These are phyloP conservation scores for Lenwebbia sp. DNA, from an alignment of 345 rosid species.

Conservation along the genomic window DNA sequence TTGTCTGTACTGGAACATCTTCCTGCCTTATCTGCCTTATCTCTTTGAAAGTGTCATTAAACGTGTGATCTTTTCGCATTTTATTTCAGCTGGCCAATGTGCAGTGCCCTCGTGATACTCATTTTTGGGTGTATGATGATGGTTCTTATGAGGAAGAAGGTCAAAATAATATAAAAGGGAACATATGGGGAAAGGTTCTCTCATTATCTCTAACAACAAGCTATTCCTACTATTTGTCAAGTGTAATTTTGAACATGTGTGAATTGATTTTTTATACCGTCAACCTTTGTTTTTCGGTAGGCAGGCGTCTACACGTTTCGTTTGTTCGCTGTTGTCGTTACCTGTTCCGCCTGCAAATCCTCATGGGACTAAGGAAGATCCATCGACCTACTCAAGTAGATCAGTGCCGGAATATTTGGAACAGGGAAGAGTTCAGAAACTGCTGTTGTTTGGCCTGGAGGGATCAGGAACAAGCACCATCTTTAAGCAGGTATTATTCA, in stretches of 20 bases:
- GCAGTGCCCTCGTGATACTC: conserved; percentile 81
- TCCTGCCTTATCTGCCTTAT: not conserved
- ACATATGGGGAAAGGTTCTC: conserved; percentile 86
- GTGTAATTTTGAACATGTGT: not conserved
- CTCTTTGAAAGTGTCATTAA: not conserved
- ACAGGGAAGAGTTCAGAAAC: conserved; percentile 42
- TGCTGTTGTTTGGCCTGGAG: conserved; percentile 41
- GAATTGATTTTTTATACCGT: conserved; percentile 21
- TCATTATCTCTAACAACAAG: conserved; percentile 5
- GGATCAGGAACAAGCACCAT: conserved; percentile 60
- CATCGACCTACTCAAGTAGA: conserved; percentile 24
- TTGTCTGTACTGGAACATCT: not conserved
- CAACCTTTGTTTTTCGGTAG: conserved; percentile 30
- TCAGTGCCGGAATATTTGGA: conserved; percentile 37
- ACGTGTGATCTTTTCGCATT: not conserved
- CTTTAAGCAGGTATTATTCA: conserved; percentile 42
- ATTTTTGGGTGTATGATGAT: conserved; percentile 92
- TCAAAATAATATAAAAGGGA: conserved; percentile 83
- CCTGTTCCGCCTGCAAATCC: conserved; percentile 43
- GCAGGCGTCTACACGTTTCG: conserved; percentile 52
- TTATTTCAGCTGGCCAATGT: conserved; percentile 66
- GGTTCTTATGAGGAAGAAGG: conserved; percentile 94
- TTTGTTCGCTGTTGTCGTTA: conserved; percentile 43
- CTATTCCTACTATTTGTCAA: not conserved
- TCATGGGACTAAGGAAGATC: conserved; percentile 28